Evolutionary conservation across 352 stramenopile genomes (phyloP).

Genomic region (Pythium angustatum): DNA sequence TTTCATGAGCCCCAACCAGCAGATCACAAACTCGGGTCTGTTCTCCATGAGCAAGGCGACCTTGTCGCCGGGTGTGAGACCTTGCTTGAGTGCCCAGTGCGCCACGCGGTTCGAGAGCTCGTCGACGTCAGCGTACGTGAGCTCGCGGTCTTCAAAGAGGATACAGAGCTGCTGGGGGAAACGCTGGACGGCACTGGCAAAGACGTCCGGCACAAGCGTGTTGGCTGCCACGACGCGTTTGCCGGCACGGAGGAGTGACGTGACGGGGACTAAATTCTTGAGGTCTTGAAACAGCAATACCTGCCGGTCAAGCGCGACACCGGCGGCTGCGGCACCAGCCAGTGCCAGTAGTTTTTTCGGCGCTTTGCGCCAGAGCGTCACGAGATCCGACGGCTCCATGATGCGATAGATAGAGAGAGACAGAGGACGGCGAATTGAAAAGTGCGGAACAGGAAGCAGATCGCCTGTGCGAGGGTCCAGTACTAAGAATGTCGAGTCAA

Average conservation of each 20-base stretch:
- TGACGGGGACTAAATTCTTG: constrained; percentile 35
- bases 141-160: constrained; percentile 42
- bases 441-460: neutral
- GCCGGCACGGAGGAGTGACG: constrained; percentile 37
- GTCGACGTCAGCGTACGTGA: constrained; percentile 68
- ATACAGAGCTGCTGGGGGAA: constrained; percentile 67
- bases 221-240: constrained; percentile 38
- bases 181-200: constrained; percentile 49
- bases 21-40: constrained; percentile 71
- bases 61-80: constrained; percentile 54
- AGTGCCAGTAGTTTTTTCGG: constrained; percentile 39
- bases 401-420: too few species aligned
- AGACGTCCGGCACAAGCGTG: constrained; percentile 53
- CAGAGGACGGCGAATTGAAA: neutral
- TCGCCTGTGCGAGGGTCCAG: too few species aligned
- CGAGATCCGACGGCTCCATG: constrained; percentile 8
- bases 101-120: constrained; percentile 71
- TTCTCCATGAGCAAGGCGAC: constrained; percentile 86
- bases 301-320: constrained; percentile 43
- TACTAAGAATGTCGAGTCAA: too few species aligned
- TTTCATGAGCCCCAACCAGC: constrained; percentile 83
- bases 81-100: constrained; percentile 58
- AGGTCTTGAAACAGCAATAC: constrained; percentile 56
- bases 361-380: constrained; percentile 13
- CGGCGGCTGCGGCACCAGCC: constrained; percentile 40